Percentiles rank a stretch among this genome's conserved stretches.
phyloP scores from a whole-genome alignment of 345 rosid genomes.

The Bretschneidera sinensis region DNA sequence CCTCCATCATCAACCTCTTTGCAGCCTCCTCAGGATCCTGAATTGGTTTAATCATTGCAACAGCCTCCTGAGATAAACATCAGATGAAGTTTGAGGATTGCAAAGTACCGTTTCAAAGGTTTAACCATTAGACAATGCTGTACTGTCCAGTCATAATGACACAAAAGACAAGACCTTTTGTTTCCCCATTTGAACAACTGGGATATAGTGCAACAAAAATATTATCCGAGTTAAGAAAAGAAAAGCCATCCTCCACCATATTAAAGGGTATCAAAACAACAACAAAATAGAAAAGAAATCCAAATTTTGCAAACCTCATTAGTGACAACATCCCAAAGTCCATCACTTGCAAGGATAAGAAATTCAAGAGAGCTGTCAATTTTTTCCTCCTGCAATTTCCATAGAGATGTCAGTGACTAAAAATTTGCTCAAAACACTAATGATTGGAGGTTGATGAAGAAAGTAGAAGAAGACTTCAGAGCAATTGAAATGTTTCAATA shows the following conservation, averaged over 20 bases:
- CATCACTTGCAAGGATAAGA: constrained; percentile 99
- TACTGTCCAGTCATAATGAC: neutral
- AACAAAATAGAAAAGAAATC: neutral
- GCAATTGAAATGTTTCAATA: neutral
- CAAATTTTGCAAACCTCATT: constrained; percentile 57
- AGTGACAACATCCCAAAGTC: constrained; percentile 96
- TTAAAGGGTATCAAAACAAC: neutral
- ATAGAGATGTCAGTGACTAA: constrained; percentile 3
- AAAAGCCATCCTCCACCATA: too few relatives aligned
- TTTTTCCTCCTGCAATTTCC: constrained; percentile 76
- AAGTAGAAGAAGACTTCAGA: neutral
- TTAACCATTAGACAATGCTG: neutral
- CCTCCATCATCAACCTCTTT: constrained; percentile 79
- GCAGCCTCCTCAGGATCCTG: constrained; percentile 92
- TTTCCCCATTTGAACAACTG: too few relatives aligned
- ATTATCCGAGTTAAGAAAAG: too few relatives aligned
- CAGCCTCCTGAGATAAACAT: constrained; percentile 65
- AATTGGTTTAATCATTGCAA: constrained; percentile 66
- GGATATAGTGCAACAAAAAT: neutral
- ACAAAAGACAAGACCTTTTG: too few relatives aligned
- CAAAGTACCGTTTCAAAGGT: neutral
- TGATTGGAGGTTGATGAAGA: neutral
- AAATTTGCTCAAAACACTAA: neutral
- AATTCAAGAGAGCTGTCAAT: constrained; percentile 93
- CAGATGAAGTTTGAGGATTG: constrained; percentile 12